Conservation (phyloP, 768 basidiomycete species). For the Rhizopogon vesiculosus region DNA sequence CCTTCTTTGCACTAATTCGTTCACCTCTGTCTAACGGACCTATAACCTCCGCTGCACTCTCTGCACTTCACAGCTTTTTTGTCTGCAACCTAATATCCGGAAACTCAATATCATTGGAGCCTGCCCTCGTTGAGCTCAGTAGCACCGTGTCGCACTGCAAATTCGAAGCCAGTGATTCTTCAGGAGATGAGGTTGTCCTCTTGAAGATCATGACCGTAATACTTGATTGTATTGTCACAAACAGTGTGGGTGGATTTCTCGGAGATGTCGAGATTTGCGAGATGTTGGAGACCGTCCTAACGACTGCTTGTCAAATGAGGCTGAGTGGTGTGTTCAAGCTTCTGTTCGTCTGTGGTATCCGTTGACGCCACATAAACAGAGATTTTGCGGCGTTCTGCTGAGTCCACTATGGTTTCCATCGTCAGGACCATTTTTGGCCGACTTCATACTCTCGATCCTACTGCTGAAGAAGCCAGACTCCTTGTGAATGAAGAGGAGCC, state of each 20-base stretch:
- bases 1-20: slow-evolving; percentile 91
- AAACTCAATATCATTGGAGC: slow-evolving; percentile 50
- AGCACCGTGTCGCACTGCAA: slow-evolving; percentile 92
- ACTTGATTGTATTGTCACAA: slow-evolving; percentile 71
- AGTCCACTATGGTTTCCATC: slow-evolving; percentile 84
- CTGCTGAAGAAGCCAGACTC: slow-evolving; percentile 64
- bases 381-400: slow-evolving; percentile 81
- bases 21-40: slow-evolving; percentile 95
- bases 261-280: slow-evolving; percentile 96
- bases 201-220: slow-evolving; percentile 90
- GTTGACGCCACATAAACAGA: slow-evolving; percentile 43
- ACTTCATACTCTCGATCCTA: slow-evolving; percentile 62
- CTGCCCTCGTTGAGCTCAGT: slow-evolving; percentile 78
- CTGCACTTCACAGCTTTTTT: slow-evolving; percentile 86
- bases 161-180: slow-evolving; percentile 95
- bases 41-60: slow-evolving; percentile 92
- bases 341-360: slow-evolving; percentile 2
- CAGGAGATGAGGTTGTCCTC: slow-evolving; percentile 95
- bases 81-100: slow-evolving; percentile 66
- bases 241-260: slow-evolving; percentile 58
- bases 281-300: slow-evolving; percentile 96
- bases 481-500: slow-evolving; percentile 43
- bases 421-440: slow-evolving; percentile 79
- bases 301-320: slow-evolving; percentile 95
- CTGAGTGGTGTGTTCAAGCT: slow-evolving; percentile 68